Percentiles rank a stretch among this genome's conserved stretches.
Evolutionary conservation across 495 filamentous ascomycete species (phyloP).

Genomic region (Penicillium egyptiacum): DNA sequence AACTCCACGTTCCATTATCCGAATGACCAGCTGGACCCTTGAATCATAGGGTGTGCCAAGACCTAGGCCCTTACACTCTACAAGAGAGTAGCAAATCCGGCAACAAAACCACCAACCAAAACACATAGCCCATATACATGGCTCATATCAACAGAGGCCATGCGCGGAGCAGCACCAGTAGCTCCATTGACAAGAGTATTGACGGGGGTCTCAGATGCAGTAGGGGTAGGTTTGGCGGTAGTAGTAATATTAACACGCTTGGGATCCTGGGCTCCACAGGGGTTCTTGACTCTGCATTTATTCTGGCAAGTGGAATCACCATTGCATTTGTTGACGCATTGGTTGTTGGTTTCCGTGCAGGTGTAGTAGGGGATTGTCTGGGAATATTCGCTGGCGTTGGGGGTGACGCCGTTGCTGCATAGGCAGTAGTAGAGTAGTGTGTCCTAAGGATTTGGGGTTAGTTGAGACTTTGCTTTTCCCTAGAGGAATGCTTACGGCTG

Average conservation of each 20-base stretch:
- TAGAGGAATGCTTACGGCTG: slow-evolving; percentile 52
- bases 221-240: slow-evolving; percentile 42
- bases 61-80: slow-evolving; percentile 27
- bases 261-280: slow-evolving; percentile 77
- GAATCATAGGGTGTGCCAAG: not conserved
- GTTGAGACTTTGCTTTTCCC: not conserved
- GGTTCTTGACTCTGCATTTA: slow-evolving; percentile 67
- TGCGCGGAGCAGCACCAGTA: slow-evolving; percentile 23
- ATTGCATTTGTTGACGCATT: slow-evolving; percentile 65
- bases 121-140: slow-evolving; percentile 58
- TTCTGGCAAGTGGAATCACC: slow-evolving; percentile 59
- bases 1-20: slow-evolving; percentile 6
- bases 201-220: slow-evolving; percentile 33
- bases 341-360: slow-evolving; percentile 68
- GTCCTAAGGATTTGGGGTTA: slow-evolving; percentile 44
- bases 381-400: slow-evolving; percentile 80
- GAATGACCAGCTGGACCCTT: not conserved
- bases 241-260: slow-evolving; percentile 58
- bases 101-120: slow-evolving; percentile 59
- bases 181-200: slow-evolving; percentile 20
- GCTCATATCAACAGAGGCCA: slow-evolving; percentile 51
- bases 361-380: slow-evolving; percentile 83
- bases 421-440: slow-evolving; percentile 69
- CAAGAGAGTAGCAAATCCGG: slow-evolving; percentile 62
- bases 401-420: slow-evolving; percentile 68